Evolutionary conservation across 1,284 basidiomycete species (phyloP).

Genomic region (Cutaneotrichosporon dermatis): DNA sequence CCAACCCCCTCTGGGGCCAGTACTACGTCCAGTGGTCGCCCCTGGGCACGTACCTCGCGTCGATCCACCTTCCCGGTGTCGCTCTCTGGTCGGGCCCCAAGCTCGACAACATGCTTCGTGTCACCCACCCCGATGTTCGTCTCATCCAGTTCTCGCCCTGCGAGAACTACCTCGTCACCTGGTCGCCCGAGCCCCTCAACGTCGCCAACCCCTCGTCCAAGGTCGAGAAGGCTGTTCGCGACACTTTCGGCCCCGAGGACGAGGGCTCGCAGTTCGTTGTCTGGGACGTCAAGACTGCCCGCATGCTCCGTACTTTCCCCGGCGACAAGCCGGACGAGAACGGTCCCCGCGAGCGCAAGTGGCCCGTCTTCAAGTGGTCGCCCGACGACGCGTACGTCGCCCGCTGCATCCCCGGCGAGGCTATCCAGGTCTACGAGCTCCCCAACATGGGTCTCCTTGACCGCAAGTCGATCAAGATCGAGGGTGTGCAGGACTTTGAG

Average conservation of each 20-base stretch:
- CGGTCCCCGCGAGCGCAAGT: slow-evolving; percentile 51
- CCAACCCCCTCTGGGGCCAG: slow-evolving; percentile 77
- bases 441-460: slow-evolving; percentile 91
- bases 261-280: slow-evolving; percentile 96
- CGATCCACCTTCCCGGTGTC: slow-evolving; percentile 92
- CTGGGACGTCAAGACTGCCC: slow-evolving; percentile 94
- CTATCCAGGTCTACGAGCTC: slow-evolving; percentile 94
- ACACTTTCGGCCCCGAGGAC: slow-evolving; percentile 68
- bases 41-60: slow-evolving; percentile 86
- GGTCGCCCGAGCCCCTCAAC: slow-evolving; percentile 94
- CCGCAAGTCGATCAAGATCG: slow-evolving; percentile 97
- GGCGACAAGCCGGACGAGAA: slow-evolving; percentile 54
- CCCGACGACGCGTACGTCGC: slow-evolving; percentile 94
- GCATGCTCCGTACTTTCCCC: slow-evolving; percentile 90
- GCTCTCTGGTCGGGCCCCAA: slow-evolving; percentile 83
- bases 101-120: slow-evolving; percentile 56
- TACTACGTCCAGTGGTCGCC: slow-evolving; percentile 98
- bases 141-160: slow-evolving; percentile 97
- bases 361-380: slow-evolving; percentile 98
- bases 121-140: slow-evolving; percentile 92
- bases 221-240: slow-evolving; percentile 51
- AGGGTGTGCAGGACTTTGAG: slow-evolving; percentile 97
- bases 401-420: slow-evolving; percentile 78
- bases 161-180: slow-evolving; percentile 95
- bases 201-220: slow-evolving; percentile 61